Evolutionary conservation across 805 yeast genomes (phyloP).

Genomic region (Wickerhamomyces pijperi): DNA sequence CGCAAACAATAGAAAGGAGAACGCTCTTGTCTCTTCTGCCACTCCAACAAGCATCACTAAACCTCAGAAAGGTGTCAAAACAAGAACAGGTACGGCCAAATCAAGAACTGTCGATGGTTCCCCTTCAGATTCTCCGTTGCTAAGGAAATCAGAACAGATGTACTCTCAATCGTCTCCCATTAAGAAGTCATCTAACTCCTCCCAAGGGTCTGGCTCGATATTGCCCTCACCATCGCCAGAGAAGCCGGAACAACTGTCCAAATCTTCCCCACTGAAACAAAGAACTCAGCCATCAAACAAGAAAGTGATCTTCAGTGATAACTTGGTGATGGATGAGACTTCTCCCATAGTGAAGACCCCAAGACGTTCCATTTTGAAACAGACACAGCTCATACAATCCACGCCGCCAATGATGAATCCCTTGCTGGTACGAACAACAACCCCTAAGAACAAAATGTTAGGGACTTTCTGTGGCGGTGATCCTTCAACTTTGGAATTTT

Average conservation of each 20-base stretch:
- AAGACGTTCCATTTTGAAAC: conserved; percentile 14
- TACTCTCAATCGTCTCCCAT: conserved; percentile 11
- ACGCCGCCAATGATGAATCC: conserved; percentile 8
- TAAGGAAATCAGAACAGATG: no score
- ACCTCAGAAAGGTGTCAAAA: no score
- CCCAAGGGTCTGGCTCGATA: no score
- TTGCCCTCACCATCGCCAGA: conserved; percentile 19
- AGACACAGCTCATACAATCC: not conserved
- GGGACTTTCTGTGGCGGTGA: not conserved
- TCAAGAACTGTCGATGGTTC: no score
- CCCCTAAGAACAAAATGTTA: not conserved
- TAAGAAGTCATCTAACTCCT: conserved; percentile 1
- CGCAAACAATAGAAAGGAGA: no score
- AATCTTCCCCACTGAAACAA: conserved; percentile 15
- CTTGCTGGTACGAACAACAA: not conserved
- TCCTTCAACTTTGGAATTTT: conserved; percentile 9
- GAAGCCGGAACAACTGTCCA: conserved; percentile 1
- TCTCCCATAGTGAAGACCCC: conserved; percentile 9
- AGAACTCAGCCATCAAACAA: not conserved
- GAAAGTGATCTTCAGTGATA: conserved; percentile 13
- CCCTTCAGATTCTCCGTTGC: no score
- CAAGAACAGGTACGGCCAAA: no score
- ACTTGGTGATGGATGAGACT: conserved; percentile 4
- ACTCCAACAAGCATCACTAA: no score
- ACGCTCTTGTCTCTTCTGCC: no score